A percentile compares a stretch with the other conserved stretches of the same genome.
Conservation (phyloP, 2,329 filamentous ascomycete genomes). For the Colletotrichum sp. region DNA sequence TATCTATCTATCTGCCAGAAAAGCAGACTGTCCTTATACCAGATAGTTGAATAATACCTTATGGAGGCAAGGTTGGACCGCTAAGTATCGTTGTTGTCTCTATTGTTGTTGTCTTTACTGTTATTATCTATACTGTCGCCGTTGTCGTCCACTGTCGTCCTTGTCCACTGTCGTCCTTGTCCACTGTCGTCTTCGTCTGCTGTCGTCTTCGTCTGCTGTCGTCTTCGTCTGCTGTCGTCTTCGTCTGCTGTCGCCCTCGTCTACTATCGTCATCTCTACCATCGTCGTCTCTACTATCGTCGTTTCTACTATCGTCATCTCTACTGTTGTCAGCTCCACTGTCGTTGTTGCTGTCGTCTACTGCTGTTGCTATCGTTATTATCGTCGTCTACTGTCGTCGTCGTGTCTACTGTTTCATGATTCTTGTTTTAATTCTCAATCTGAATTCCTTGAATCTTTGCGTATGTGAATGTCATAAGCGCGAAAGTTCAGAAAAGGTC, state of each 20-base stretch:
- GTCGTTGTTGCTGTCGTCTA: neutral
- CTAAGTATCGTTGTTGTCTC: too few relatives aligned
- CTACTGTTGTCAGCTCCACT: neutral
- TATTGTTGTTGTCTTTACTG: too few relatives aligned
- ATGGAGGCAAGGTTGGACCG: neutral
- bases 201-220: neutral
- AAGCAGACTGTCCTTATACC: neutral
- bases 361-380: neutral
- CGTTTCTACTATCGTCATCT: neutral
- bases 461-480: too few relatives aligned
- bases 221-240: rapidly evolving
- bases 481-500: neutral
- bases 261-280: too few relatives aligned
- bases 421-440: neutral
- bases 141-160: too few relatives aligned
- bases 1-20: neutral
- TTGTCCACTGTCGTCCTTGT: neutral
- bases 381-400: neutral
- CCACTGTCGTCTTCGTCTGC: neutral
- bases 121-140: too few relatives aligned
- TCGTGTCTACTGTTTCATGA: neutral
- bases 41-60: neutral
- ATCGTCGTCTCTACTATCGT: neutral
- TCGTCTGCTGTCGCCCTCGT: too few relatives aligned
- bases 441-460: too few relatives aligned